Evolutionary conservation across 306 rosid species (phyloP).

Genomic region (Pachyrhizus erosus): DNA sequence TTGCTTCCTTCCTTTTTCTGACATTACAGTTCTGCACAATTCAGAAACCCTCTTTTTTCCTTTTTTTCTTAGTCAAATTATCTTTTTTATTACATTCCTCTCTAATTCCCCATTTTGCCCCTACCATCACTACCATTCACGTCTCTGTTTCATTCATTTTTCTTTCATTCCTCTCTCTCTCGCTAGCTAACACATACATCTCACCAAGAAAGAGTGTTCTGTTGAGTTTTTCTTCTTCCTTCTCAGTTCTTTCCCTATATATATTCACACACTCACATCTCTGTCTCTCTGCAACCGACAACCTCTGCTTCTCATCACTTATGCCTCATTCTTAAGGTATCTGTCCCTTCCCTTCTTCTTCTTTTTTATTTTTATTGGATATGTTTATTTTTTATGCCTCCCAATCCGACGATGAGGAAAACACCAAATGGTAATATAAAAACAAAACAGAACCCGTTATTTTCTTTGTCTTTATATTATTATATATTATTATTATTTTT

Average conservation of each 20-base stretch:
- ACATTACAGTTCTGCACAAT: constrained; percentile 53
- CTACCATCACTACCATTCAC: not conserved
- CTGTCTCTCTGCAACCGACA: constrained; percentile 41
- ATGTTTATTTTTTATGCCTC: constrained; percentile 26
- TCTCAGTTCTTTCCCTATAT: not conserved
- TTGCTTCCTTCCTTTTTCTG: constrained; percentile 49
- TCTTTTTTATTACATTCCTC: not conserved
- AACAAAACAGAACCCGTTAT: not conserved
- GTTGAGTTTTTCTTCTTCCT: constrained; percentile 22
- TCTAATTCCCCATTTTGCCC: constrained; percentile 51
- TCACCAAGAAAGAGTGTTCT: constrained; percentile 35
- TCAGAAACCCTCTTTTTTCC: not conserved
- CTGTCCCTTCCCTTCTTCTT: constrained; percentile 37
- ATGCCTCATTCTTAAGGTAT: constrained; percentile 58
- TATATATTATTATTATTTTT: not conserved
- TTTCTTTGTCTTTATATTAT: not conserved
- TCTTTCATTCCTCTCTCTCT: not conserved
- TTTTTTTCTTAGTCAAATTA: not conserved
- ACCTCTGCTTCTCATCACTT: constrained; percentile 41
- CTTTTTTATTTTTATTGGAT: not conserved
- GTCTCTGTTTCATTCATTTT: constrained; percentile 58
- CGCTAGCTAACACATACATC: not conserved
- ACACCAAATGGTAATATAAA: not conserved
- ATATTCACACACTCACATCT: constrained; percentile 19
- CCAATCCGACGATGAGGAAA: constrained; percentile 9